Evolutionary conservation across 345 rosid genomes (phyloP), one percentile per base, ranked within the genome.

Genomic region (Aethionema arabicum): DNA sequence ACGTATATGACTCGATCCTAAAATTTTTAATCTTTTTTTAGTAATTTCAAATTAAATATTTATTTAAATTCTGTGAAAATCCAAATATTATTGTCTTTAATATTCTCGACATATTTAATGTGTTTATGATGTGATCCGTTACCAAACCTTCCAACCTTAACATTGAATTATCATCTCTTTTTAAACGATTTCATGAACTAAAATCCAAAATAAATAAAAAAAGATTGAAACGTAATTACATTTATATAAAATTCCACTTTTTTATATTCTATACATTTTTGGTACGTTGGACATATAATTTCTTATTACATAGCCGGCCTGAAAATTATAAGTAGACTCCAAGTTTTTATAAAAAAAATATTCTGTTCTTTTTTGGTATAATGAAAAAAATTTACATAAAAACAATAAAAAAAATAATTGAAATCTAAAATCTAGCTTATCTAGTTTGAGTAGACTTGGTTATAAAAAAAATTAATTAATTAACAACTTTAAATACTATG

Each of bases 51-150:
- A 33, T 4, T 58, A 42, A 21, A 35, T 21, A 49, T 58, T 40
- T 9, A 6, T 50, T 14, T 35, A 32, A 15, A 40, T 35, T 49
- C 37, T 50, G 27, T 21, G 27, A 2, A 21, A 21, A 21, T 21
- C 27, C 2, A 39, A 7, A 11, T 60, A 21, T 3, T 9, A 38
- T 1, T 66, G 57, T 66, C 29, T 56, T 46, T 31, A 14, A 47
- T 46, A 49, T 32, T 32, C 30, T 16, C 16, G 42, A 56, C 43
- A 57, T 32, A 10, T 32, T 14, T 47, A 14, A 15, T 31, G 56
- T 32, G n/a, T 48, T 7, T 39, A 49, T 40, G 65, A 59, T 67
- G 59, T 67, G 42, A 58, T 16, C 15, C 41, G 21, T 49, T 21
- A 42, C 29, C 59, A 67, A 40, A 10, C 31, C 27, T 56, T 56